phyloP scores from a whole-genome alignment of 148 eudicot genomes.

The Silene conica region DNA sequence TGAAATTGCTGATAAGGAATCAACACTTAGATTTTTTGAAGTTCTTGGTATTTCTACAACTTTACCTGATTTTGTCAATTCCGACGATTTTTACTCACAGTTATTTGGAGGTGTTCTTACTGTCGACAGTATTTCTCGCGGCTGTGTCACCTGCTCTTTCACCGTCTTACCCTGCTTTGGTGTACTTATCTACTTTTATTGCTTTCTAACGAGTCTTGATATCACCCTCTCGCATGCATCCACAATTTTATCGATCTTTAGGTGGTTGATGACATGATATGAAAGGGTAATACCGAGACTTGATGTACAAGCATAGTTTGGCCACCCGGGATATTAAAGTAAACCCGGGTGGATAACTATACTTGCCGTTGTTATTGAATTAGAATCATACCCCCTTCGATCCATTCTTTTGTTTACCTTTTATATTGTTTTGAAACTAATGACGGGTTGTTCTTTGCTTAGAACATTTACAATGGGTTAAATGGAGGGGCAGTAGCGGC shows the following conservation, averaged over 20 bases:
- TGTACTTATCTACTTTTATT: conserved; percentile 24
- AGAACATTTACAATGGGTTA: conserved; percentile 64
- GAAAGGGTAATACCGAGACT: too few relatives aligned
- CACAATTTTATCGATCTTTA: too few relatives aligned
- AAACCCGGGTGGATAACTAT: too few relatives aligned
- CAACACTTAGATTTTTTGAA: conserved; percentile 9
- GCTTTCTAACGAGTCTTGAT: too few relatives aligned
- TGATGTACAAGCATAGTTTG: too few relatives aligned
- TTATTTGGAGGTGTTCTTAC: conserved; percentile 32
- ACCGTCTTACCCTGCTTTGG: conserved; percentile 34
- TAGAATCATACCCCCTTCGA: too few relatives aligned
- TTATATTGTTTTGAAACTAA: too few relatives aligned
- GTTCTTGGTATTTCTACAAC: conserved; percentile 14
- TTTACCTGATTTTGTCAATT: conserved; percentile 5
- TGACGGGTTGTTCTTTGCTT: neutral
- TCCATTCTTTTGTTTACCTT: too few relatives aligned
- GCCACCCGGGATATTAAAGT: too few relatives aligned
- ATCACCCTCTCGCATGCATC: too few relatives aligned
- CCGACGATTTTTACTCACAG: conserved; percentile 27
- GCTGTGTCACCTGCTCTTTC: conserved; percentile 44
- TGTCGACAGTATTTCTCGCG: conserved; percentile 33
- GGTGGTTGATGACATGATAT: too few relatives aligned
- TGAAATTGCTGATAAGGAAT: neutral
- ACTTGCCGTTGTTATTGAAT: neutral
- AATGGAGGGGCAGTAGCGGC: conserved; percentile 81